Percentiles rank a stretch among this genome's conserved stretches.
Conservation (phyloP, 495 filamentous ascomycete species). For the Penicillium salamii region DNA sequence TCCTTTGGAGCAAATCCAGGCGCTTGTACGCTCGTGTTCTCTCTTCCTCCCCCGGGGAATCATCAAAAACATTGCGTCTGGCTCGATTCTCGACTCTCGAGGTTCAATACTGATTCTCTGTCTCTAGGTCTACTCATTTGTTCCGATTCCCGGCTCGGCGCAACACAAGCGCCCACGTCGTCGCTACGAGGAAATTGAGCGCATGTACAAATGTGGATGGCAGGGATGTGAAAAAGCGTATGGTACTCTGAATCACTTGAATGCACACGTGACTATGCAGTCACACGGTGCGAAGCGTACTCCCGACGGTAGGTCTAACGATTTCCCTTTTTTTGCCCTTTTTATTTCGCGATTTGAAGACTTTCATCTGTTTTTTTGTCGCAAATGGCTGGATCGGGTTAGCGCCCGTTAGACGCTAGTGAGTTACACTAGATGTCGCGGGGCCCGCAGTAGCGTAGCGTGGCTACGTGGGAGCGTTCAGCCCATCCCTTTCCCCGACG, state of each 20-base stretch:
- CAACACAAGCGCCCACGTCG: constrained; percentile 95
- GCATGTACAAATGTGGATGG: constrained; percentile 99
- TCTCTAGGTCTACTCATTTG: constrained; percentile 92
- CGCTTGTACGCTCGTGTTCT: background rate
- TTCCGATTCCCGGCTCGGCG: constrained; percentile 94
- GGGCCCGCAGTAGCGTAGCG: constrained; percentile 53
- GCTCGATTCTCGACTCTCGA: background rate
- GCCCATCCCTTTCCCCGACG: constrained; percentile 15
- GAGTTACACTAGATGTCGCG: constrained; percentile 48
- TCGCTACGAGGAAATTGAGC: constrained; percentile 97
- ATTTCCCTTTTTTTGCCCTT: constrained; percentile 10
- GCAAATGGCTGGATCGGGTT: constrained; percentile 37
- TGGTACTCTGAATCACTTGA: constrained; percentile 92
- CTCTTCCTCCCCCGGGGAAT: constrained; percentile 23
- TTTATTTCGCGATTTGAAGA: constrained; percentile 3
- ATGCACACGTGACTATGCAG: constrained; percentile 98
- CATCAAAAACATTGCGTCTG: constrained; percentile 30
- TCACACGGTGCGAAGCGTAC: constrained; percentile 89
- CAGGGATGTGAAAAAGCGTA: constrained; percentile 98
- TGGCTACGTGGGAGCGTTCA: constrained; percentile 37
- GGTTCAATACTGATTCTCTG: constrained; percentile 3
- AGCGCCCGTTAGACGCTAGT: constrained; percentile 40
- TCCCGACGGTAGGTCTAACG: constrained; percentile 77
- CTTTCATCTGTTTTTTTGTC: constrained; percentile 20
- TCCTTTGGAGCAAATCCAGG: constrained; percentile 17